Evolutionary conservation across 139 green algal genomes (phyloP).

Genomic region (Haematococcus sp.): DNA sequence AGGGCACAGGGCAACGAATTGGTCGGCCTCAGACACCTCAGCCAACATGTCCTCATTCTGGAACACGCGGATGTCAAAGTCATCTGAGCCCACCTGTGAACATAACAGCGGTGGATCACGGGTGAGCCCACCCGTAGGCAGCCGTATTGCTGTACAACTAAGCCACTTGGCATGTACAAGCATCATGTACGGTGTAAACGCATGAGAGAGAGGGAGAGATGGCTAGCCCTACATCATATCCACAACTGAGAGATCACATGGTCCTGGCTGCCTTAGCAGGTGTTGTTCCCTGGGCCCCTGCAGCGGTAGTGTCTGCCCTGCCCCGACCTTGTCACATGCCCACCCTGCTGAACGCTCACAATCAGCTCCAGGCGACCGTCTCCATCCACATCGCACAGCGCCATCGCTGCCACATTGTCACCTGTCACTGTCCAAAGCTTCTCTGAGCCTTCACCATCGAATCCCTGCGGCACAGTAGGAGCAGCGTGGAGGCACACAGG

Average conservation of each 20-base stretch:
- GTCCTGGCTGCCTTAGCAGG: too few species aligned
- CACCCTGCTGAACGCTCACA: constrained; percentile 28
- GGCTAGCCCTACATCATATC: too few species aligned
- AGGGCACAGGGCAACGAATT: constrained; percentile 46
- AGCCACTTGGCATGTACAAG: too few species aligned
- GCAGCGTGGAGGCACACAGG: not conserved
- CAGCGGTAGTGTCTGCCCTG: too few species aligned
- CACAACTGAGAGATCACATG: too few species aligned
- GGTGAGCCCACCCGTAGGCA: too few species aligned
- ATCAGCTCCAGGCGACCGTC: constrained; percentile 62
- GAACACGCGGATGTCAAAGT: constrained; percentile 72
- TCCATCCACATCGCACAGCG: constrained; percentile 56
- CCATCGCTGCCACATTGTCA: constrained; percentile 66
- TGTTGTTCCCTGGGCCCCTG: too few species aligned
- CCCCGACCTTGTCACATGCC: too few species aligned
- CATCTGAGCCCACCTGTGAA: constrained; percentile 57
- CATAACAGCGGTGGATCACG: too few species aligned
- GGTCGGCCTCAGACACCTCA: constrained; percentile 65
- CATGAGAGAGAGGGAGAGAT: too few species aligned
- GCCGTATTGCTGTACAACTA: too few species aligned
- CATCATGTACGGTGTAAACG: too few species aligned
- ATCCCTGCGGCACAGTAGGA: constrained; percentile 35
- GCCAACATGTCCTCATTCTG: constrained; percentile 54
- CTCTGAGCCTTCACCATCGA: constrained; percentile 56
- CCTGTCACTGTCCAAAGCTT: constrained; percentile 71